Percentiles rank a stretch among this genome's conserved stretches.
Evolutionary conservation across 2,329 filamentous ascomycete species (phyloP).

Genomic region (Diaporthe sp.): DNA sequence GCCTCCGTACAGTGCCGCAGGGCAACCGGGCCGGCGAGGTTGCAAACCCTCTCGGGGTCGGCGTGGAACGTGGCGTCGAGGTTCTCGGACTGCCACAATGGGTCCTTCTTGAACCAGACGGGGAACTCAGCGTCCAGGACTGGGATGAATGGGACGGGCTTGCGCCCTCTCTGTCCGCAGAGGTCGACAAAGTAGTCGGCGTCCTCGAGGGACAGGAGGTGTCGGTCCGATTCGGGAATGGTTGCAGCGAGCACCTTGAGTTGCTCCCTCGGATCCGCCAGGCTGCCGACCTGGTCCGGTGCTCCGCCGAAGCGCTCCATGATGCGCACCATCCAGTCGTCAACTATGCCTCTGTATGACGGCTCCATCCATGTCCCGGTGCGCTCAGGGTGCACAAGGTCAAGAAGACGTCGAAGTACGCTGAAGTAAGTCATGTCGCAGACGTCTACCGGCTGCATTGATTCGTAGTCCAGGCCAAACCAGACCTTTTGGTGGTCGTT

Average conservation of each 20-base stretch:
- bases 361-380: slow-evolving; percentile 55
- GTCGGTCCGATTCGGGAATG: slow-evolving; percentile 86
- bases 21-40: slow-evolving; percentile 93
- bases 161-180: slow-evolving; percentile 91
- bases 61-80: slow-evolving; percentile 94
- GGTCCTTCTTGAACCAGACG: slow-evolving; percentile 99
- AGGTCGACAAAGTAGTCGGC: slow-evolving; percentile 95
- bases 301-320: slow-evolving; percentile 35
- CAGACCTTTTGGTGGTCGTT: slow-evolving; percentile 60
- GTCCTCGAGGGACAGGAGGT: slow-evolving; percentile 97
- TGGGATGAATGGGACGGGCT: slow-evolving; percentile 96
- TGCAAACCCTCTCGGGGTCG: slow-evolving; percentile 94
- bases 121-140: slow-evolving; percentile 95
- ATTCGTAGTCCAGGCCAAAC: slow-evolving; percentile 55
- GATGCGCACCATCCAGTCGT: slow-evolving; percentile 41
- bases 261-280: slow-evolving; percentile 81
- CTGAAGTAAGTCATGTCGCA: slow-evolving; percentile 60
- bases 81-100: slow-evolving; percentile 98
- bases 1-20: slow-evolving; percentile 88
- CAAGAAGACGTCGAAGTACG: slow-evolving; percentile 55
- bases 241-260: slow-evolving; percentile 82
- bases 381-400: slow-evolving; percentile 57
- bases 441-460: slow-evolving; percentile 52
- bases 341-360: slow-evolving; percentile 38
- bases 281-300: slow-evolving; percentile 39